Evolutionary conservation across 2,329 filamentous ascomycete genomes (phyloP), one percentile per base, ranked within the genome.

Genomic region (Cryphonectria parasitica): DNA sequence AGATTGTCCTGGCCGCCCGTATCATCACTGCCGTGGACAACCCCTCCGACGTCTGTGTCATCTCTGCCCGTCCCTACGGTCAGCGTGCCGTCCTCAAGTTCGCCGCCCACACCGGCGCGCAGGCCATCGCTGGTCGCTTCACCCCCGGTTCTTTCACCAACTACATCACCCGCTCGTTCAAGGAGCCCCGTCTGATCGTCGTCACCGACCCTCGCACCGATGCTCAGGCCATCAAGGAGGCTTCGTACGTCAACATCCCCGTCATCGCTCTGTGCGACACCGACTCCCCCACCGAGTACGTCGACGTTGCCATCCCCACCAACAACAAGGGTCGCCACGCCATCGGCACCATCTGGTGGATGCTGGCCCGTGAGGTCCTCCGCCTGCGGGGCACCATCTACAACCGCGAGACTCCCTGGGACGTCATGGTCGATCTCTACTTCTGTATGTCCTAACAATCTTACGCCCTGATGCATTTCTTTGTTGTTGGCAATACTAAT

Each of bases 161-260:
- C 91, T 99, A 99, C 92, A 99, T 99, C 92, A 99, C 97, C 86
- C 95, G 96, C 82, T 98, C 96, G 77, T 99, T 99, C 94, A 98
- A 98, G 92, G 96, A 99, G 90, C 96, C 96, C 83, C 97, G 97
- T 85, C 90, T 99, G 82, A 98, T 99, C 86, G 91, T 99, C 84
- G 96, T 99, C 82, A 99, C 96, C 87, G 96, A 99, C 86, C 96
- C 96, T 80, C 95, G 97, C 87, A 99, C 97, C 88, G 96, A 99
- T 82, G 94, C 96, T 83, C 96, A 99, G 91, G 96, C 96, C 82
- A 99, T 99, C 91, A 98, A 98, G 92, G 96, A 99, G 90, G 96
- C 97, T 83, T 96, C 92, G 83, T 99, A 99, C 87, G 96, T 99
- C 89, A 99, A 99, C 91, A 98, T 99, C 84, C 96, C 96, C 83